phyloP scores from a whole-genome alignment of 129 eudicot genomes.

The Erigeron canadensis region DNA sequence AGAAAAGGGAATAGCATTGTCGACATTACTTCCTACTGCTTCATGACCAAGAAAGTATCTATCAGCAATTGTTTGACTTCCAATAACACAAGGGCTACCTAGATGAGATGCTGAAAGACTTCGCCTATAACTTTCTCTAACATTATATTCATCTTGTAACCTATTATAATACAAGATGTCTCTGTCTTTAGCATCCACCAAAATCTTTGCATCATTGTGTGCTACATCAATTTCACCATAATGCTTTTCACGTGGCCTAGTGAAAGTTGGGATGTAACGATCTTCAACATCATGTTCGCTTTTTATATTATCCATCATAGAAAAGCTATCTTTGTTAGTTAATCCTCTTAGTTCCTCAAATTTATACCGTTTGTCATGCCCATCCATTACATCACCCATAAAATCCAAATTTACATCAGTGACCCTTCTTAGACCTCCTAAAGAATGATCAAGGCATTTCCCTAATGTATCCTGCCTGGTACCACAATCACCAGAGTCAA shows the following conservation, averaged over 20 bases:
- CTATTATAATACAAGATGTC: slow-evolving; percentile 23
- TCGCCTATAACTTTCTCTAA: slow-evolving; percentile 18
- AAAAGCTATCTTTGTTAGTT: slow-evolving; percentile 23
- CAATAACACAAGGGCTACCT: slow-evolving; percentile 18
- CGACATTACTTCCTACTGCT: slow-evolving; percentile 16
- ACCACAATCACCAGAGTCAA: slow-evolving; percentile 15
- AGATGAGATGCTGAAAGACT: slow-evolving; percentile 8
- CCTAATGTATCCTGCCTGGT: slow-evolving; percentile 10
- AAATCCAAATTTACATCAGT: slow-evolving; percentile 13
- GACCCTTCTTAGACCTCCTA: slow-evolving; percentile 27
- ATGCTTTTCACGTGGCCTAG: slow-evolving; percentile 15
- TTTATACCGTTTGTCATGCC: slow-evolving; percentile 6
- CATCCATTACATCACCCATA: slow-evolving; percentile 5
- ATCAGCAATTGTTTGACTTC: slow-evolving; percentile 19
- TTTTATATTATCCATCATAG: slow-evolving; percentile 15
- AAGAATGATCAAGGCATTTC: slow-evolving; percentile 25
- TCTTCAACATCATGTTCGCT: slow-evolving; percentile 13
- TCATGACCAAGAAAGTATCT: slow-evolving; percentile 14
- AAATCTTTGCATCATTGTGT: slow-evolving; percentile 5
- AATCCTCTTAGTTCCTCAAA: slow-evolving; percentile 16
- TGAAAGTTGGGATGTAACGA: slow-evolving; percentile 17
- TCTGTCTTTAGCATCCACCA: slow-evolving; percentile 23
- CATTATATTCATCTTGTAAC: slow-evolving; percentile 25
- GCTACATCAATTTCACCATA: slow-evolving; percentile 22
- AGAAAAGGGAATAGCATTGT: not conserved